Conservation (phyloP, 345 rosid species). For the Euphorbia peplus region DNA sequence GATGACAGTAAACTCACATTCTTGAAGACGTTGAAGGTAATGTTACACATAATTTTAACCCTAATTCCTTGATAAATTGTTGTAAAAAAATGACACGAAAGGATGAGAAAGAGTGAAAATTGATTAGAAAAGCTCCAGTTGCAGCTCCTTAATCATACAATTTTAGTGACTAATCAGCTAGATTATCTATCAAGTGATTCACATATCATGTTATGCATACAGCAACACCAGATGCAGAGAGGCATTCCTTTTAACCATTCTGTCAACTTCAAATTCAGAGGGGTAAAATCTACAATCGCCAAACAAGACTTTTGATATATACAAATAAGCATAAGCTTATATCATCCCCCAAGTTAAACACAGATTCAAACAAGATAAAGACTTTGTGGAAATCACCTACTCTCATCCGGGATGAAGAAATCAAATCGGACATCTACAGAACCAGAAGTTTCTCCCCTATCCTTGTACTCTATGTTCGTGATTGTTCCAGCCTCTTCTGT, state of each 20-base stretch:
- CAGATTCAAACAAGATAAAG: slow-evolving; percentile 18
- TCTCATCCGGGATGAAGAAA: slow-evolving; percentile 80
- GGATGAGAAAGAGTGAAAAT: too few relatives aligned
- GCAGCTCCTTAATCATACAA: not conserved
- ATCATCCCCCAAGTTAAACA: slow-evolving; percentile 18
- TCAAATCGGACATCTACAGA: slow-evolving; percentile 88
- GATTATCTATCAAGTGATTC: too few relatives aligned
- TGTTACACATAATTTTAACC: too few relatives aligned
- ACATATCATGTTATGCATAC: not conserved
- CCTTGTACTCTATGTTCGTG: slow-evolving; percentile 74
- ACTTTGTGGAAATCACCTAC: slow-evolving; percentile 14
- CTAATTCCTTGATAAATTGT: too few relatives aligned
- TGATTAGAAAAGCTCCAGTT: too few relatives aligned
- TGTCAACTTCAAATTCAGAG: slow-evolving; percentile 3
- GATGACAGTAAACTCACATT: too few relatives aligned
- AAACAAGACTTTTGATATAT: slow-evolving; percentile 33
- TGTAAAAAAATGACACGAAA: too few relatives aligned
- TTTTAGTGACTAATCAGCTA: not conserved
- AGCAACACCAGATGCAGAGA: not conserved
- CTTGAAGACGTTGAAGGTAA: too few relatives aligned
- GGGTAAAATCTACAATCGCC: slow-evolving; percentile 22
- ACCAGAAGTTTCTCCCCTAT: slow-evolving; percentile 61
- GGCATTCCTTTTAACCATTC: not conserved
- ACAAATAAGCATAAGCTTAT: slow-evolving; percentile 36
- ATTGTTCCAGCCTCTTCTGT: slow-evolving; percentile 57